Evolutionary conservation across 2,329 filamentous ascomycete species (phyloP).

Genomic region (Calonectria montana): DNA sequence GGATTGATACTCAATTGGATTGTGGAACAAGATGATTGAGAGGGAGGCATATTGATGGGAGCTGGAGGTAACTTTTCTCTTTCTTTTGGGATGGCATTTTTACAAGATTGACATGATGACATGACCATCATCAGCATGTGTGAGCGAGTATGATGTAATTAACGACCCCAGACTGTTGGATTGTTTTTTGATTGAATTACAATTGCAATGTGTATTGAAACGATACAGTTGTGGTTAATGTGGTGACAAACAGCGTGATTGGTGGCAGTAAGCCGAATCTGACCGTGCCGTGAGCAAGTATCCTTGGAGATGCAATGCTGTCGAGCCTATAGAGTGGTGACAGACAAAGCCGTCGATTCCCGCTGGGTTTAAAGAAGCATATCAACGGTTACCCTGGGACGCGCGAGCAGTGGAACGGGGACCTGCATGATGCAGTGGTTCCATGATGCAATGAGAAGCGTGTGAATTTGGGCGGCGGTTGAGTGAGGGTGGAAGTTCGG

Average conservation of each 20-base stretch:
- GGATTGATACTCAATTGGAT: not conserved
- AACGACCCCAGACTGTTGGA: not conserved
- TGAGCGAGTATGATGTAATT: slow-evolving; percentile 1
- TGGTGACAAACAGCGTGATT: not conserved
- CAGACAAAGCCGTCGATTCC: slow-evolving; percentile 18
- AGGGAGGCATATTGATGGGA: not conserved
- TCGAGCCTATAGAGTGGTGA: not conserved
- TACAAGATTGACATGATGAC: slow-evolving; percentile 1
- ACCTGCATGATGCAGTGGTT: slow-evolving; percentile 12
- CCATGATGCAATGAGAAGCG: not conserved
- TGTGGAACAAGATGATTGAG: not conserved
- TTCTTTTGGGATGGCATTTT: not conserved
- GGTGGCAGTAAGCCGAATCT: not conserved
- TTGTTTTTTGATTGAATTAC: not conserved
- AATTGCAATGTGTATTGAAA: not conserved
- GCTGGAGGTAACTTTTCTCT: not conserved
- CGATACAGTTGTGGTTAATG: not conserved
- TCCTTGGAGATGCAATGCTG: not conserved
- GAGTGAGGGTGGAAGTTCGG: not conserved
- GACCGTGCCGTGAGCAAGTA: not conserved
- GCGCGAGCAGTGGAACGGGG: not conserved
- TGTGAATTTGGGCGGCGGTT: not conserved
- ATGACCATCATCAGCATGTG: not conserved
- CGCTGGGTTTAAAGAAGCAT: not conserved
- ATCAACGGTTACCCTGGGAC: not conserved